Evolutionary conservation across 352 stramenopile species (phyloP), one percentile per base, ranked within the genome.

Genomic region (Pythium guiyangense): DNA sequence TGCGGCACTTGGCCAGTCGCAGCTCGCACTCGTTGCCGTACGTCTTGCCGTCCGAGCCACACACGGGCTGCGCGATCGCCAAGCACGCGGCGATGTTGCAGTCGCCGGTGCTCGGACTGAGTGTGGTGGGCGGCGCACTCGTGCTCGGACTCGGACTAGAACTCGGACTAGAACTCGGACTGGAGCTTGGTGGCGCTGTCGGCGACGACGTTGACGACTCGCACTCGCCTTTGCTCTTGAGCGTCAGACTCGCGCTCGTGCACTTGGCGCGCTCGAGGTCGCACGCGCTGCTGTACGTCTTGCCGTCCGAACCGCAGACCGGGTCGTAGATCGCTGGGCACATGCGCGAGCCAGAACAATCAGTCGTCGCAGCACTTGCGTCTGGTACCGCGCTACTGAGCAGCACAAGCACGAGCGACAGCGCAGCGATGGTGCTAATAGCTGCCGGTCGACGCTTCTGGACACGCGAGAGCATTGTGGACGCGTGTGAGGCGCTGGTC

Each of bases 241-340:
- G 14, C 39, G 39, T n/a, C 14, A 44, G 39, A 44, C 39, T 44
- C 39, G 39, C 39, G 12, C 39, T 22, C n/a, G 10, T 52, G 47
- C 18, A 52, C 26, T 34, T 52, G 25, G 47, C 25, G 25, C 27
- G 34, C 29, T 17, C 31, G 42, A 59, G 3, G n/a, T 44, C 26
- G 45, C 53, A 59, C 12, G 6, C 27, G 34, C 52, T 52, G 17
- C 29, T 26, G 54, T 76, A 76, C 10, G 68, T 76, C 52, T 70
- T 72, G 39, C 62, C 62, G 49, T 76, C 59, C 42, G 54, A 70
- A 27, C 68, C 68, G 39, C 68, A 76, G 17, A 76, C 68, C 31
- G 39, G 39, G 39, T 44, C 39, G 18, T 44, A 44, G 39, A 44
- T 44, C 39, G 14, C 18, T 8, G 18, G 4, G 12, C 39, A 44